Evolutionary conservation across 2,329 filamentous ascomycete genomes (phyloP), one percentile per base, ranked within the genome.

Genomic region (Aspergillus candidus): DNA sequence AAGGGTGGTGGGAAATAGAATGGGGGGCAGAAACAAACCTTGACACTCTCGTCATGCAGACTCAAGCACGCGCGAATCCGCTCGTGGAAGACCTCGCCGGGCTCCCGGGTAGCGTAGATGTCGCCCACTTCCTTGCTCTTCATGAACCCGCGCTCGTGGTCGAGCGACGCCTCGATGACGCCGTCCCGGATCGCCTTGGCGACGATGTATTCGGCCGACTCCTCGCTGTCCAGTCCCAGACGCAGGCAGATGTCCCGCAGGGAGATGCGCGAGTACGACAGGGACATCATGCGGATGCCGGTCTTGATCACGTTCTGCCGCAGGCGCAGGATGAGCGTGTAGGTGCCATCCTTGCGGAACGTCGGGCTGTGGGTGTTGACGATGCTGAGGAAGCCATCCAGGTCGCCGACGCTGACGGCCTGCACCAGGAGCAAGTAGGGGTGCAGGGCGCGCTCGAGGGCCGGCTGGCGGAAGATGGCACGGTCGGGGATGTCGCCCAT

Each of bases 241-340:
- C 93, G 87, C 47, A 97, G 89, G 72, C 93, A 98, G 56, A 98
- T 98, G 64, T 98, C 93, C 46, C 93, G 85, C 44, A 98, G 79
- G 1, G 91, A 96, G 61, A 98, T 98, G 51, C 91, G 87, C 48
- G 91, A 95, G 74, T 98, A 98, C 14, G 90, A 95, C 52, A 98
- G 76, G 33, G 91, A 97, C 81, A 98, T 94, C 89, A 97, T 96
- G 57, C 93, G 88, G 52, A 98, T 95, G 54, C 93, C 93, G 3
- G 93, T 98, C 77, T 95, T 95, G 80, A 98, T 97, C 62, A 98
- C 93, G 64, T 98, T 98, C 71, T 98, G 93, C 57, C 93, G 84
- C 50, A 98, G 78, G 51, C 93, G 90, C 51, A 97, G 79, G 58
- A 97, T 94, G 46, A 98, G 77, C 10, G 90, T 94, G 74, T 97